A percentile compares a stretch with the other conserved stretches of the same genome.
Conservation (phyloP, 352 stramenopile species). For the Phytophthora vignae region DNA sequence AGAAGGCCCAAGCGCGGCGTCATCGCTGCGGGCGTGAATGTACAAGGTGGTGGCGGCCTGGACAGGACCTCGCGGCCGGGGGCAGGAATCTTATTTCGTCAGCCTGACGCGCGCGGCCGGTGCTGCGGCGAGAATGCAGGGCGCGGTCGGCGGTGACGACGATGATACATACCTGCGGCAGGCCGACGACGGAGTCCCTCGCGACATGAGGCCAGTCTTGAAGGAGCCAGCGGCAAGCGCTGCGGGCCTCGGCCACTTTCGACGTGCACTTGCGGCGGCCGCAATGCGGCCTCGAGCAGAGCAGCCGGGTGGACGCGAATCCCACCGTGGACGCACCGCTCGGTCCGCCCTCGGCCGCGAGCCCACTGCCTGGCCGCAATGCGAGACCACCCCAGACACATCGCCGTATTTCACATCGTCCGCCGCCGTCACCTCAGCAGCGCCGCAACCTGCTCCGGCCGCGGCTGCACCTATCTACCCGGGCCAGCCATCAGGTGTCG, state of each 20-base stretch:
- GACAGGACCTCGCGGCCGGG: not conserved
- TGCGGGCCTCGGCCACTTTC: conserved; percentile 6
- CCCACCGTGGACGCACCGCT: conserved; percentile 18
- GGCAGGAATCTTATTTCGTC: not conserved
- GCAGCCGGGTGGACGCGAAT: conserved; percentile 5
- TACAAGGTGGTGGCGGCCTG: too few relatives aligned
- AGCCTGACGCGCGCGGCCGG: not conserved
- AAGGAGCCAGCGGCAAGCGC: conserved; percentile 17
- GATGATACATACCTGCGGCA: conserved; percentile 1
- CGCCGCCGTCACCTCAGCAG: conserved; percentile 25
- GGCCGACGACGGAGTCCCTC: conserved; percentile 19
- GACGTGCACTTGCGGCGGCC: conserved; percentile 10
- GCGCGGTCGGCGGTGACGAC: not conserved
- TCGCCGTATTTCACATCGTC: conserved; percentile 24
- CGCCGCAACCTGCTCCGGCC: conserved; percentile 20
- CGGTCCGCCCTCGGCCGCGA: not conserved
- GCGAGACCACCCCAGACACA: conserved; percentile 8
- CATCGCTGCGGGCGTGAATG: too few relatives aligned
- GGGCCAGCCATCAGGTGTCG: not conserved
- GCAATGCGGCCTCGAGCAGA: not conserved
- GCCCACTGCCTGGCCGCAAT: not conserved
- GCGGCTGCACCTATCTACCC: not conserved
- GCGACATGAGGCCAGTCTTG: conserved; percentile 35
- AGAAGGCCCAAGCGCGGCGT: too few relatives aligned
- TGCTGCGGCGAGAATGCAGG: not conserved